Evolutionary conservation across 108 stramenopile genomes (phyloP).

Genomic region (Parmales sp.): DNA sequence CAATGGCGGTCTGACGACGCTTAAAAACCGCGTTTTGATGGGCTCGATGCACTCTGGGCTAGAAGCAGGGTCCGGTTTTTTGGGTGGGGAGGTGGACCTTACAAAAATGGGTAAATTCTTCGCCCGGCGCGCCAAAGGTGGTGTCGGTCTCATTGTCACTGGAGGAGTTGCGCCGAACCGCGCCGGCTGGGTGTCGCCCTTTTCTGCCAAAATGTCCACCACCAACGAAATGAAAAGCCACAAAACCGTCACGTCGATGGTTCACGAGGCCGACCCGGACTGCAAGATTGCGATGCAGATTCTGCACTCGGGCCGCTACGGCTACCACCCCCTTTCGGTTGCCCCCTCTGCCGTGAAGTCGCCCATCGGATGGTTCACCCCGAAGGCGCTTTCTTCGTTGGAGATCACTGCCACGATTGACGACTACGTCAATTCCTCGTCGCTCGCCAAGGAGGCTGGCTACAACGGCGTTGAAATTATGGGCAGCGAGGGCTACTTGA

Average conservation of each 20-base stretch:
- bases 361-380: constrained; percentile 76
- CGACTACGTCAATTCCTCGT: constrained; percentile 79
- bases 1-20: too few species aligned
- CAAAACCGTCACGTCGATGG: constrained; percentile 74
- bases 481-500: constrained; percentile 93
- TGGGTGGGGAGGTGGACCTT: constrained; percentile 49
- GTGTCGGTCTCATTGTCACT: constrained; percentile 93
- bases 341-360: constrained; percentile 72
- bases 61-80: constrained; percentile 56
- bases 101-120: constrained; percentile 86
- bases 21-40: constrained; percentile 88
- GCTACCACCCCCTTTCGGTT: constrained; percentile 85
- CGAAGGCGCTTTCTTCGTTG: constrained; percentile 50
- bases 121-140: constrained; percentile 77
- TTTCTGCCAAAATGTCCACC: constrained; percentile 78
- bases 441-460: constrained; percentile 75
- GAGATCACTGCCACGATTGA: constrained; percentile 69
- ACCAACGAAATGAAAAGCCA: constrained; percentile 68
- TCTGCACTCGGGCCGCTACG: constrained; percentile 85
- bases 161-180: constrained; percentile 90
- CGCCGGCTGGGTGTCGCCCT: constrained; percentile 80
- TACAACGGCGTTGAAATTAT: constrained; percentile 98
- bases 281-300: constrained; percentile 71
- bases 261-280: constrained; percentile 49
- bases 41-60: constrained; percentile 93